A percentile compares a stretch with the other conserved stretches of the same genome.
These are phyloP conservation scores for Kernera saxatilis DNA, from an alignment of 345 rosid species.

Conservation along the genomic window DNA sequence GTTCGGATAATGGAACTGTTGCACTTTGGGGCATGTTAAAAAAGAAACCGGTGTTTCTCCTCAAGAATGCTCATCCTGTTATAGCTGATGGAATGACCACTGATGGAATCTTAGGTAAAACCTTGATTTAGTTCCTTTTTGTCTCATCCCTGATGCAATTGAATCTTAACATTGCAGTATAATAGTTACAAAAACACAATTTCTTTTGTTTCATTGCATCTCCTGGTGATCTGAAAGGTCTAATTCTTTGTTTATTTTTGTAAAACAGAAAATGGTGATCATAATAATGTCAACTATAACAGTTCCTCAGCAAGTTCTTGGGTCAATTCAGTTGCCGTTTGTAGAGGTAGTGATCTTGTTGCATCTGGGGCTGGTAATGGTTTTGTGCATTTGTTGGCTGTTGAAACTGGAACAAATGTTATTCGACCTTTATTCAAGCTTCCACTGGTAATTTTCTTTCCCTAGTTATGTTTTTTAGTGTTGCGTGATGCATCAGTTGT, in stretches of 20 bases:
- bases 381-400: conserved; percentile 63
- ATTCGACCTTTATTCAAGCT: conserved; percentile 53
- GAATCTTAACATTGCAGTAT: not conserved
- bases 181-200: not conserved
- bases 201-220: not conserved
- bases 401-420: conserved; percentile 46
- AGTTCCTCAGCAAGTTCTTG: conserved; percentile 60
- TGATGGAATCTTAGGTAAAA: conserved; percentile 50
- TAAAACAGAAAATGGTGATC: conserved; percentile 44
- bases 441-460: conserved; percentile 53
- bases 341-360: conserved; percentile 90
- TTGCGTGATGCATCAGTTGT: not conserved
- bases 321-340: conserved; percentile 71
- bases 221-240: not conserved
- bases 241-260: not conserved
- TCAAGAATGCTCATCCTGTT: conserved; percentile 71
- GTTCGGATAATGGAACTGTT: conserved; percentile 92
- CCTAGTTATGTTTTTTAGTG: not conserved
- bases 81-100: conserved; percentile 23
- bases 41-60: conserved; percentile 71
- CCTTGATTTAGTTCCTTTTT: not conserved
- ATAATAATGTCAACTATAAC: conserved; percentile 19
- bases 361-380: conserved; percentile 99
- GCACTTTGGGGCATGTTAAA: conserved; percentile 63
- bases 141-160: not conserved